Percentiles rank a stretch among this genome's conserved stretches.
Evolutionary conservation across 768 basidiomycete species (phyloP).

Genomic region (Clavaria fumosa): DNA sequence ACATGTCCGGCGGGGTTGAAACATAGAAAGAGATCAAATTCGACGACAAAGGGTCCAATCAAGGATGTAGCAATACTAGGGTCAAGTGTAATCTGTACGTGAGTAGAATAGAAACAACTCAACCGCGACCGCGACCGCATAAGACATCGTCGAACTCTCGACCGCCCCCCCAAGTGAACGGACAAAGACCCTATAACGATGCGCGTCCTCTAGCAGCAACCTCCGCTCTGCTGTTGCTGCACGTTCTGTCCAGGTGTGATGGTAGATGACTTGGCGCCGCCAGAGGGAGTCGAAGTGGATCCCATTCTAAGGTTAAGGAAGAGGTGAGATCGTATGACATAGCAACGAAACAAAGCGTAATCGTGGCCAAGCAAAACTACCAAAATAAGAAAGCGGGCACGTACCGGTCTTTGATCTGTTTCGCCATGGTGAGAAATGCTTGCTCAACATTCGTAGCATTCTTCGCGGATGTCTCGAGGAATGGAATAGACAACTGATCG

Average conservation of each 20-base stretch:
- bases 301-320: slow-evolving; percentile 50
- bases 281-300: slow-evolving; percentile 57
- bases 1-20: no score
- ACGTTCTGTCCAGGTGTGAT: slow-evolving; percentile 78
- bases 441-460: slow-evolving; percentile 97
- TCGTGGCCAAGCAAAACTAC: no score
- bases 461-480: slow-evolving; percentile 99
- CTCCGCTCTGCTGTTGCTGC: slow-evolving; percentile 52
- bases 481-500: slow-evolving; percentile 84
- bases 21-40: no score
- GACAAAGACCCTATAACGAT: no score
- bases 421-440: slow-evolving; percentile 97
- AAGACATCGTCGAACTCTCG: no score
- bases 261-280: slow-evolving; percentile 66
- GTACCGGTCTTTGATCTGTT: slow-evolving; percentile 87
- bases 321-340: neutral
- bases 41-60: no score
- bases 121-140: no score
- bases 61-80: no score
- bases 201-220: slow-evolving; percentile 55
- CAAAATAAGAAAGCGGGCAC: slow-evolving; percentile 10
- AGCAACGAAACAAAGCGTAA: neutral
- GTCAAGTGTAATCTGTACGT: no score
- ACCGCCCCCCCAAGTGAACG: no score
- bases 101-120: no score